Conservation (phyloP, 352 stramenopile genomes). For the Bremia lactucae region DNA sequence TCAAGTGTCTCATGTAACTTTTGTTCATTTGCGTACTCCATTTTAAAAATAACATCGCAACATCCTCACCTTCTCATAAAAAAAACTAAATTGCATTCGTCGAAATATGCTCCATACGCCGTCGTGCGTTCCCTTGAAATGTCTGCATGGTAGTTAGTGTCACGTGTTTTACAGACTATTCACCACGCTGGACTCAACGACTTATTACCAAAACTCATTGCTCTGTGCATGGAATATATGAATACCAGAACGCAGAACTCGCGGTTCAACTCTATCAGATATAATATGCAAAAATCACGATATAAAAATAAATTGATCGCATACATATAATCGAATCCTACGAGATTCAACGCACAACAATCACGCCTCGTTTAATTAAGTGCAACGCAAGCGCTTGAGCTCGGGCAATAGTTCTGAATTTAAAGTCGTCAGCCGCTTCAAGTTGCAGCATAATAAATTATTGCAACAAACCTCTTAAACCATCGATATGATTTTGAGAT, state of each 20-base stretch:
- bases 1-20: conserved; percentile 79
- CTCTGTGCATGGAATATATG: too few species aligned
- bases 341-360: conserved; percentile 1
- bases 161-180: not conserved
- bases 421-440: not conserved
- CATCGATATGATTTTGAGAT: conserved; percentile 37
- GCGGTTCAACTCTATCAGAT: too few species aligned
- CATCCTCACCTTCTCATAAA: conserved; percentile 80
- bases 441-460: not conserved
- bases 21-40: conserved; percentile 80
- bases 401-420: conserved; percentile 40
- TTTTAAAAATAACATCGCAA: conserved; percentile 36
- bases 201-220: too few species aligned
- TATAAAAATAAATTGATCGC: not conserved
- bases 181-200: conserved; percentile 2
- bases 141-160: conserved; percentile 15
- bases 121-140: conserved; percentile 58
- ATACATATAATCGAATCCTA: not conserved
- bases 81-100: conserved; percentile 62
- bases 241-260: too few species aligned
- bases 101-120: conserved; percentile 72
- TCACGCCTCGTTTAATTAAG: conserved; percentile 12
- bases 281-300: conserved; percentile 18
- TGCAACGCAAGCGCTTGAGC: conserved; percentile 34
- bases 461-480: conserved; percentile 30